phyloP scores from a whole-genome alignment of 768 basidiomycete genomes.

The Leucogyrophana mollusca region DNA sequence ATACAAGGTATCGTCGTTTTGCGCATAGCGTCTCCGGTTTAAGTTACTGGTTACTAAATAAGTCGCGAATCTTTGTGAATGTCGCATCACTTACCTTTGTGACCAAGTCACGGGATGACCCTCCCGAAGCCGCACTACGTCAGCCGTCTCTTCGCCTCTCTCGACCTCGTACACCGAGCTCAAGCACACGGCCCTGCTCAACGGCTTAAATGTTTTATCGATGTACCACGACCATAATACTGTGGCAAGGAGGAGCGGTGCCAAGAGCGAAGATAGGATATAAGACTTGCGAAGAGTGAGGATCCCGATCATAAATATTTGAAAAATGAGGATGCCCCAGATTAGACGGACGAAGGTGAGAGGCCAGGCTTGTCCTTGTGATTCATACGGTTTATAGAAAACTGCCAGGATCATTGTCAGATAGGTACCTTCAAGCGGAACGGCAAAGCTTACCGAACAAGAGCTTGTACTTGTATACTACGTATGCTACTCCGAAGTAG shows the following conservation, averaged over 20 bases:
- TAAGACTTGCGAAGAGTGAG: constrained; percentile 70
- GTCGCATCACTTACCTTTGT: constrained; percentile 60
- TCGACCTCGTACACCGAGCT: constrained; percentile 89
- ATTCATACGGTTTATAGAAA: constrained; percentile 98
- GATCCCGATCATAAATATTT: constrained; percentile 95
- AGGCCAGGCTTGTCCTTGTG: constrained; percentile 96
- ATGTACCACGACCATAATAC: constrained; percentile 81
- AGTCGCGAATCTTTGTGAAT: background rate
- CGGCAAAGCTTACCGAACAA: constrained; percentile 70
- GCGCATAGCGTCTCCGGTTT: constrained; percentile 83
- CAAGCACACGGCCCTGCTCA: constrained; percentile 82
- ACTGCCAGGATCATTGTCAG: constrained; percentile 45
- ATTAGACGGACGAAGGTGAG: constrained; percentile 91
- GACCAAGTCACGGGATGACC: constrained; percentile 89
- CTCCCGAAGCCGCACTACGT: constrained; percentile 67
- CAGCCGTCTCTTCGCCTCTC: constrained; percentile 82
- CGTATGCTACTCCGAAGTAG: constrained; percentile 94
- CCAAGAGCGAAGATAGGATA: constrained; percentile 59
- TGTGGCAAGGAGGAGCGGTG: constrained; percentile 76
- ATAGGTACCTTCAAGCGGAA: background rate
- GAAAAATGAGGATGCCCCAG: constrained; percentile 91
- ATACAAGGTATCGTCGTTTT: constrained; percentile 92
- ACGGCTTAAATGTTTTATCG: constrained; percentile 59
- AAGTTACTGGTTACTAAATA: constrained; percentile 56
- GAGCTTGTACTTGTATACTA: constrained; percentile 98